phyloP scores from a whole-genome alignment of 768 basidiomycete species.

The Leccinellum albellum region DNA sequence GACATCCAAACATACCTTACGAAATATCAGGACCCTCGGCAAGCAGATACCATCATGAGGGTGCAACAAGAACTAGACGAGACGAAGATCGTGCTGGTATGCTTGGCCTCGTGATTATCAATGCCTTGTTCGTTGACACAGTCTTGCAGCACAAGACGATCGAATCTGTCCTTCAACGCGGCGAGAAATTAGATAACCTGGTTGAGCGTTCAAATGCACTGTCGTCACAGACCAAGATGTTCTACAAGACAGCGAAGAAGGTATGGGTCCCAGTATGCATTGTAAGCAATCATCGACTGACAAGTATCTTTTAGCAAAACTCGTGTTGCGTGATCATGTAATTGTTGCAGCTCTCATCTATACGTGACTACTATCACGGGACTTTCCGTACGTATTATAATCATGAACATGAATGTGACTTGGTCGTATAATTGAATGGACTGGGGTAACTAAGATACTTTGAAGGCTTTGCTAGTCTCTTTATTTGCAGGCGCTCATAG shows the following conservation, averaged over 20 bases:
- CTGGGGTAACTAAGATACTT: neutral
- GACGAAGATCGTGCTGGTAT: conserved; percentile 95
- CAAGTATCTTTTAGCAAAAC: conserved; percentile 68
- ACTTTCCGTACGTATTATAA: conserved; percentile 22
- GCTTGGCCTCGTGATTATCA: conserved; percentile 25
- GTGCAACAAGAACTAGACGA: conserved; percentile 98
- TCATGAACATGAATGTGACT: neutral
- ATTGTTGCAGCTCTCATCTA: conserved; percentile 11
- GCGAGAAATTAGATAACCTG: conserved; percentile 93
- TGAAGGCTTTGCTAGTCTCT: neutral
- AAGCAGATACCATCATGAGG: conserved; percentile 97
- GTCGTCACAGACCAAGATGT: conserved; percentile 92
- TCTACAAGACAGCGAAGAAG: conserved; percentile 99
- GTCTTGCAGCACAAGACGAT: conserved; percentile 91
- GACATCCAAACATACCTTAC: conserved; percentile 71
- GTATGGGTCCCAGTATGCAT: conserved; percentile 38
- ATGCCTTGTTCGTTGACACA: neutral
- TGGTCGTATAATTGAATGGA: neutral
- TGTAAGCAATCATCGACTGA: conserved; percentile 8
- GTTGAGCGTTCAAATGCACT: conserved; percentile 91
- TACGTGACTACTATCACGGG: conserved; percentile 10
- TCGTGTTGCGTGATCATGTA: conserved; percentile 90
- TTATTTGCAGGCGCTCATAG: neutral
- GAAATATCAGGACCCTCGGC: conserved; percentile 95
- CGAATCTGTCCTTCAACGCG: conserved; percentile 91